Evolutionary conservation across 2,329 filamentous ascomycete genomes (phyloP), one percentile per base, ranked within the genome.

Genomic region (Aspergillus carbonarius): DNA sequence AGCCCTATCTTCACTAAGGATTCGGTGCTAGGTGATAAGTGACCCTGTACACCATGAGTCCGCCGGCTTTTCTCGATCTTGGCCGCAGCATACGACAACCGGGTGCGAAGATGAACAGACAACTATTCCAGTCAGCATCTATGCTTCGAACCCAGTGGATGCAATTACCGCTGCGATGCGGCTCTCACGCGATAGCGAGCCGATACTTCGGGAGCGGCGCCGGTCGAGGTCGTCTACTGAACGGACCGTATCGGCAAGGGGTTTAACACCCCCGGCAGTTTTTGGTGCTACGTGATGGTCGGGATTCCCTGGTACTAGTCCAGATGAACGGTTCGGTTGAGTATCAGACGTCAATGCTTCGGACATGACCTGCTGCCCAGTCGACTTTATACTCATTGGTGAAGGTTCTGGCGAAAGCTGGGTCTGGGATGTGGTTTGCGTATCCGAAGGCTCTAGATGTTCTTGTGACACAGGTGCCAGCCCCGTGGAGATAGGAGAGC

Each of bases 41-140:
- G 90, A 56, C 89, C 87, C 58, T 95, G 85, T 17, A 86, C 87
- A 63, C 89, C 87, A 23, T 66, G 70, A 51, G 88, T 84, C 75
- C 96, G 90, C 89, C 92, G 95, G 59, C 91, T 92, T 70, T 96
- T 88, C 72, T 92, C 91, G 40, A 97, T 90, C 75, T 96, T 97
- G 71, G 96, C 84, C 84, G 96, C 95, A 63, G 93, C 93, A 74
- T 97, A 97, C 6, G 92, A 91, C 27, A 98, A 83, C 68, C 92
- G 89, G 52, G 92, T 88, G 71, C 88, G 89, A 54, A 98, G 83
- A 70, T 93, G 90, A 55, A 88, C 85, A 40, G 91, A 92, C 55
- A 91, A 79, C 89, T 92, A 68, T 61, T 50, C 60, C 54, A 30
- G 62, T 72, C 54, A 72, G 66, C 57, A 66, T 55, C 46, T 12